phyloP scores from a whole-genome alignment of 2,329 filamentous ascomycete genomes.

The Arthrinium phaeospermum region DNA sequence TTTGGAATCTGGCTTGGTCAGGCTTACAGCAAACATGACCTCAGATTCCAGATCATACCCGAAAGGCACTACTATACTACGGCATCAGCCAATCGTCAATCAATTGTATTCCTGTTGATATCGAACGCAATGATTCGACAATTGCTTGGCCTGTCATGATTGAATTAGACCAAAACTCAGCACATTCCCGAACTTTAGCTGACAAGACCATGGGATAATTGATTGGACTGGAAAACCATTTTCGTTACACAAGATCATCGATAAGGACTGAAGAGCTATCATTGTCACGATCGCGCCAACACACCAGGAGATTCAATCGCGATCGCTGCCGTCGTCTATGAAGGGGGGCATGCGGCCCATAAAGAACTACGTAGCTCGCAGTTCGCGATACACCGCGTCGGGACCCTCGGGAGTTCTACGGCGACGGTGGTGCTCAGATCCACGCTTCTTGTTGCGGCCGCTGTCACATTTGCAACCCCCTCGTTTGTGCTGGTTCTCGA shows the following conservation, averaged over 20 bases:
- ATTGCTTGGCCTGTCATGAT: neutral
- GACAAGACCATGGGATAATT: too few relatives aligned
- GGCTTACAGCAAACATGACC: neutral
- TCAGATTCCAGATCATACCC: neutral
- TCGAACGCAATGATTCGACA: neutral
- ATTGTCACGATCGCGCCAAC: neutral
- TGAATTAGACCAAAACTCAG: neutral
- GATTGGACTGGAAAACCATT: neutral
- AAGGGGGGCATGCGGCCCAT: neutral
- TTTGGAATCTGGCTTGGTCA: neutral
- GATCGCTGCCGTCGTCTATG: neutral
- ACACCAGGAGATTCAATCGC: neutral
- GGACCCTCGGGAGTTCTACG: neutral
- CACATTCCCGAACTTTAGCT: too few relatives aligned
- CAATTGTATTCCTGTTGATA: neutral
- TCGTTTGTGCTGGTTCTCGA: neutral
- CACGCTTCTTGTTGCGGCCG: neutral
- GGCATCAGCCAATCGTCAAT: neutral
- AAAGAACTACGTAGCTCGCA: too few relatives aligned
- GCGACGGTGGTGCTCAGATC: neutral
- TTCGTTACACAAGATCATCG: neutral
- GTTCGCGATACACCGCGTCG: neutral
- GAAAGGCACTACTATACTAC: neutral
- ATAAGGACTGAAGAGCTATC: neutral
- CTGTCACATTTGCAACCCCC: neutral